Evolutionary conservation across 169 alveolate species (phyloP).

Genomic region (Eimeria acervulina): DNA sequence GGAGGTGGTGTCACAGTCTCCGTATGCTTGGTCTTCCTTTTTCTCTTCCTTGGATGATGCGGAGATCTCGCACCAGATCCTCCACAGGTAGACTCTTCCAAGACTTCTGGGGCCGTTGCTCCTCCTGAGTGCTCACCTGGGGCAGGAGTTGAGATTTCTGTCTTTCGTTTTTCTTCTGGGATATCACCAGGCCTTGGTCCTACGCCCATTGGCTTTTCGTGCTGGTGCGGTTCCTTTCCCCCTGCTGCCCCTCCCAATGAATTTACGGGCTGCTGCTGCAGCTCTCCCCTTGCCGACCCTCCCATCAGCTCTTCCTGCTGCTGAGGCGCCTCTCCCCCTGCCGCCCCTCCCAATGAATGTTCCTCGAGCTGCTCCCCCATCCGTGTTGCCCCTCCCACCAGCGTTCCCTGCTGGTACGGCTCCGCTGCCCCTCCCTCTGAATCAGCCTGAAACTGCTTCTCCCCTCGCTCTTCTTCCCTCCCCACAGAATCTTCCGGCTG

Average conservation of each 20-base stretch:
- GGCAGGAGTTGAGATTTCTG: background rate
- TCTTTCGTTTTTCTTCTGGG: background rate
- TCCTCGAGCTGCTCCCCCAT: too few relatives aligned
- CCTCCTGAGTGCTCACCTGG: background rate
- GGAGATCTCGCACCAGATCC: background rate
- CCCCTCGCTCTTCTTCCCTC: background rate
- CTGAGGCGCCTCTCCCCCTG: background rate
- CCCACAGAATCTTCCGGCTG: background rate
- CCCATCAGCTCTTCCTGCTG: background rate
- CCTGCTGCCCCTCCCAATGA: background rate
- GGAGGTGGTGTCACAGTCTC: background rate
- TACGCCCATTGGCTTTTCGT: background rate
- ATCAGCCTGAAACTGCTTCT: background rate
- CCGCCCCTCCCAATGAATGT: background rate
- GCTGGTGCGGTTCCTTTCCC: background rate
- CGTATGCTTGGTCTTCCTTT: slow-evolving; percentile 11
- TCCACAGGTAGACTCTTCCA: background rate
- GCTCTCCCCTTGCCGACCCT: background rate
- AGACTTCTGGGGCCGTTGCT: background rate
- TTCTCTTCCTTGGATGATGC: background rate
- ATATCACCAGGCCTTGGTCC: background rate
- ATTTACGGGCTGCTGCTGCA: background rate
- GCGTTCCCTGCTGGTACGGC: background rate
- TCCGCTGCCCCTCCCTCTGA: background rate
- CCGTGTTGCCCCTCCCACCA: too few relatives aligned